These are phyloP conservation scores for Penicillium diatomitis DNA, from an alignment of 495 filamentous ascomycete species.

Conservation along the genomic window DNA sequence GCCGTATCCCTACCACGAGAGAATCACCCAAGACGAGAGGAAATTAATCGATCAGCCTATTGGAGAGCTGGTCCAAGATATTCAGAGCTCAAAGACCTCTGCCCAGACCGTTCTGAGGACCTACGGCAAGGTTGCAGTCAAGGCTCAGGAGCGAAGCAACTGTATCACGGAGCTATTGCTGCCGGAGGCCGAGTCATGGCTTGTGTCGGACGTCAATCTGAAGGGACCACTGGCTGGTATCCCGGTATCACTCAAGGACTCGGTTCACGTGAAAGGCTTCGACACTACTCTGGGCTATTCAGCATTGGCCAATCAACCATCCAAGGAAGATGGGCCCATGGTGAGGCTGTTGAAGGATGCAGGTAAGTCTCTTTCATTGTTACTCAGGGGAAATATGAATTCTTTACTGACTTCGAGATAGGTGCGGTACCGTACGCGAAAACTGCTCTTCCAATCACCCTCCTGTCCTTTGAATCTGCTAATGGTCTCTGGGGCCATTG, in stretches of 20 bases:
- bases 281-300: constrained; percentile 82
- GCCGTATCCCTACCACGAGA: constrained; percentile 51
- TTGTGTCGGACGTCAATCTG: constrained; percentile 58
- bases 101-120: constrained; percentile 70
- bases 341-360: constrained; percentile 78
- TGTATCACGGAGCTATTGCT: constrained; percentile 88
- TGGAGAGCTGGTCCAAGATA: constrained; percentile 63
- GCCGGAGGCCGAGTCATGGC: constrained; percentile 70
- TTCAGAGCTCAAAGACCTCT: constrained; percentile 56
- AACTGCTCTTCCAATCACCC: constrained; percentile 85
- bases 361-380: constrained; percentile 27
- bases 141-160: constrained; percentile 81
- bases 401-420: constrained; percentile 8
- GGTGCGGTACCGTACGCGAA: constrained; percentile 94
- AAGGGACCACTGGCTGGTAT: constrained; percentile 83
- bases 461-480: constrained; percentile 84
- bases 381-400: background rate
- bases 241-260: constrained; percentile 84
- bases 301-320: constrained; percentile 56
- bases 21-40: constrained; percentile 52
- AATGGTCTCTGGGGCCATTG: constrained; percentile 85
- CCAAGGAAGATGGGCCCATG: constrained; percentile 59
- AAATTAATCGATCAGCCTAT: constrained; percentile 65
- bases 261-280: constrained; percentile 75
- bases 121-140: constrained; percentile 84